Conservation (phyloP, 306 rosid species). For the Acmispon strigosus region DNA sequence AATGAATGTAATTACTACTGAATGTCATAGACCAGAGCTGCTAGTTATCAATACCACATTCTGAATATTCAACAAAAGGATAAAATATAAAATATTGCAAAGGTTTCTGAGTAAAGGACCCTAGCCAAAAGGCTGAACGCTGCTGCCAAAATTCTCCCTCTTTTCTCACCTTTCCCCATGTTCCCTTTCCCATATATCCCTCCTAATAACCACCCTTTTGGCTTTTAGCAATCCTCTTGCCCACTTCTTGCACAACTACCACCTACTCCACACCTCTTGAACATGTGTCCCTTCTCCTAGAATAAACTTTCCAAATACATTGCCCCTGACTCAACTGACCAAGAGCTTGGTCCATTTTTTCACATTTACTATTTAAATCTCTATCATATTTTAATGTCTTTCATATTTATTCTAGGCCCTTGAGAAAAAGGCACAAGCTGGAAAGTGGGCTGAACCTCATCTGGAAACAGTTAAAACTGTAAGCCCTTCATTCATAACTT, state of each 20-base stretch:
- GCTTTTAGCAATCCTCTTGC: neutral
- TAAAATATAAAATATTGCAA: no score
- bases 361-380: no score
- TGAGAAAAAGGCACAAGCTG: slow-evolving; percentile 69
- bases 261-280: neutral
- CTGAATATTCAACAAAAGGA: no score
- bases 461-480: slow-evolving; percentile 68
- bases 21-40: no score
- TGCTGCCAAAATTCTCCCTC: neutral
- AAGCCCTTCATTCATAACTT: slow-evolving; percentile 31
- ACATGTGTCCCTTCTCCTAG: neutral
- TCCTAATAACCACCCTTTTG: neutral
- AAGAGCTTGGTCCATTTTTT: neutral
- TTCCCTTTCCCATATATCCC: neutral
- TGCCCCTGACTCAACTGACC: neutral
- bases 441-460: slow-evolving; percentile 91
- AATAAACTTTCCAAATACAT: neutral
- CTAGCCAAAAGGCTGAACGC: neutral
- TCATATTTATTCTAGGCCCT: slow-evolving; percentile 42
- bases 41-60: no score
- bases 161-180: neutral
- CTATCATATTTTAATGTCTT: slow-evolving; percentile 9
- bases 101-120: no score
- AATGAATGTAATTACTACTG: no score
- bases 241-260: neutral